phyloP scores from a whole-genome alignment of 768 basidiomycete species.

The Lactarius vividus region DNA sequence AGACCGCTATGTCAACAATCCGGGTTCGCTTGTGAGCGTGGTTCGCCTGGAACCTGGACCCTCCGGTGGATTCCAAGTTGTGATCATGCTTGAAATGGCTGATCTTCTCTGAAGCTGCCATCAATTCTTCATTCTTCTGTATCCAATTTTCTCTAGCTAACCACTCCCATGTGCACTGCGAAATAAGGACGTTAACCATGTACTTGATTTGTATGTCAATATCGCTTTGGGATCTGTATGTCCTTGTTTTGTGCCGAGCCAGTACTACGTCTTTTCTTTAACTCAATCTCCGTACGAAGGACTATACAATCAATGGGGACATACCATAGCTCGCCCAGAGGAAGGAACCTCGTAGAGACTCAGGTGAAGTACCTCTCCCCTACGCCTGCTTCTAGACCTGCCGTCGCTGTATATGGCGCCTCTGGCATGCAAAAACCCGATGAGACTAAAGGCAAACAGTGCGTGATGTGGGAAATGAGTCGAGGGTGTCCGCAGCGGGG shows the following conservation, averaged over 20 bases:
- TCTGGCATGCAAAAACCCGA: too few relatives aligned
- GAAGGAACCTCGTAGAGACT: too few relatives aligned
- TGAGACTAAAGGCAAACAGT: too few relatives aligned
- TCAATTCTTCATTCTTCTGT: not conserved
- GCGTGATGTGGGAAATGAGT: too few relatives aligned
- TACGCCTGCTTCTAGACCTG: too few relatives aligned
- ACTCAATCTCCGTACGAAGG: not conserved
- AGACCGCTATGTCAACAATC: not conserved
- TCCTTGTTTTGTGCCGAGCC: not conserved
- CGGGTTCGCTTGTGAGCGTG: not conserved
- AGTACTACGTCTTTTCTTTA: not conserved
- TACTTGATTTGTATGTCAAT: not conserved
- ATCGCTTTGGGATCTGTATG: not conserved
- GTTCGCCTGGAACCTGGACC: not conserved
- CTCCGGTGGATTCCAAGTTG: not conserved
- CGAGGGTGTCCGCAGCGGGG: too few relatives aligned
- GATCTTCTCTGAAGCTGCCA: not conserved
- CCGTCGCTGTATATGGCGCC: too few relatives aligned
- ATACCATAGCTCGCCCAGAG: too few relatives aligned
- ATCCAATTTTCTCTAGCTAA: not conserved
- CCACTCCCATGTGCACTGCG: not conserved
- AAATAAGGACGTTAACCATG: not conserved
- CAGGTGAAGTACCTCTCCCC: too few relatives aligned
- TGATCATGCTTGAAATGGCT: not conserved
- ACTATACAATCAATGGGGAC: too few relatives aligned